A percentile compares a stretch with the other conserved stretches of the same genome.
Conservation (phyloP, 768 basidiomycete genomes). For the Coprinellus micaceus region DNA sequence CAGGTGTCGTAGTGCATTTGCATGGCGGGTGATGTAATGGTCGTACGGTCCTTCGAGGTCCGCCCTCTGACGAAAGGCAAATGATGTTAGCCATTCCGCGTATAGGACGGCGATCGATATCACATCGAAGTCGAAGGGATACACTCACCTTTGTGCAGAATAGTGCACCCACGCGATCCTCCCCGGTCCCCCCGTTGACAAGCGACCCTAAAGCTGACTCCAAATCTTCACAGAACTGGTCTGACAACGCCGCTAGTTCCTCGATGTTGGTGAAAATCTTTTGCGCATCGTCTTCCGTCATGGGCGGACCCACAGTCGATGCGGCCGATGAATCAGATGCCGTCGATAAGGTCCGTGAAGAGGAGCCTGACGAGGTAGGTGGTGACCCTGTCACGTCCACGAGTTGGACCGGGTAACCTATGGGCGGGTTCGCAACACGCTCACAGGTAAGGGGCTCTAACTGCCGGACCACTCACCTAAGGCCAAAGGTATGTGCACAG, state of each 20-base stretch:
- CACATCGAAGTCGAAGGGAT: constrained; percentile 10
- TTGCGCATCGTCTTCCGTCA: constrained; percentile 66
- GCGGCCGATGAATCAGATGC: constrained; percentile 45
- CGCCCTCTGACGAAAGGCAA: constrained; percentile 47
- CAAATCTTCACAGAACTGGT: constrained; percentile 59
- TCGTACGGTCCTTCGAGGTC: constrained; percentile 70
- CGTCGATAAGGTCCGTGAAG: constrained; percentile 47
- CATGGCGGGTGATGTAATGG: constrained; percentile 77
- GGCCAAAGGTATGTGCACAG: constrained; percentile 76
- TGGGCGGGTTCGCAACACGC: constrained; percentile 13
- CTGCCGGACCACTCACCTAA: constrained; percentile 51
- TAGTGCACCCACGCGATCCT: constrained; percentile 65
- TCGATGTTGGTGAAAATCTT: constrained; percentile 76
- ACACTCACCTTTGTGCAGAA: constrained; percentile 67
- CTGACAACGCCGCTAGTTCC: constrained; percentile 70
- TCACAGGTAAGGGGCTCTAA: no score
- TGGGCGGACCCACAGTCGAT: constrained; percentile 48
- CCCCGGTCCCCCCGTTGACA: constrained; percentile 61
- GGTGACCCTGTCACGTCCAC: constrained; percentile 40
- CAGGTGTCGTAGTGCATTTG: constrained; percentile 69
- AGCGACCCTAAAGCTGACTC: constrained; percentile 63
- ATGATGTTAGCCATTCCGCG: background rate
- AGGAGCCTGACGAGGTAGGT: constrained; percentile 49
- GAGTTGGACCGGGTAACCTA: constrained; percentile 33
- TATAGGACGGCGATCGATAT: constrained; percentile 4